These are phyloP conservation scores for Fraxinus floribunda DNA, from an alignment of 305 asterid genomes.

Conservation along the genomic window DNA sequence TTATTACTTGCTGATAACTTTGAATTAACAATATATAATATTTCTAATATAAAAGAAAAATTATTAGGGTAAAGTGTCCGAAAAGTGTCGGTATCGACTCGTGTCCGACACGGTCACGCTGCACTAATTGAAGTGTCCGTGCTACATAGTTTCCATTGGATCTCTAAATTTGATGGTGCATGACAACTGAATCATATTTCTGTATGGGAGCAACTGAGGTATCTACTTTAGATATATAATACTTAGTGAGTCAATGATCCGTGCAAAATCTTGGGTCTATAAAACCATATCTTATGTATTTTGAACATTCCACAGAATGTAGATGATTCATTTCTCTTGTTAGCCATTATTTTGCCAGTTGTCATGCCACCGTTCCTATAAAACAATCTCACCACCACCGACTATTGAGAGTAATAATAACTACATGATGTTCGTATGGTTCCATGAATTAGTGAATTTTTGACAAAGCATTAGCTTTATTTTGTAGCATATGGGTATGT, in stretches of 20 bases:
- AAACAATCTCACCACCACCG: neutral
- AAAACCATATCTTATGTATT: neutral
- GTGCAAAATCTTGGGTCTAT: neutral
- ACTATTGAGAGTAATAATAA: neutral
- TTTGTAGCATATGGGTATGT: neutral
- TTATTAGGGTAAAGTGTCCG: no score
- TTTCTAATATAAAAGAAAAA: no score
- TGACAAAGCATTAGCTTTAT: neutral
- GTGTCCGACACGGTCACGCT: no score
- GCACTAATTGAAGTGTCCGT: no score
- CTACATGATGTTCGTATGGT: neutral
- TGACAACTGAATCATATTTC: constrained; percentile 5
- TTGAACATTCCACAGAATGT: neutral
- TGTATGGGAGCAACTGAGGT: neutral
- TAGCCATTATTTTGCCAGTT: neutral
- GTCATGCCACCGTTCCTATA: neutral
- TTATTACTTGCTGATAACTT: no score
- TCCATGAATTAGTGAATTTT: neutral
- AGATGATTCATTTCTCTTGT: neutral
- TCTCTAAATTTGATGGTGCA: neutral
- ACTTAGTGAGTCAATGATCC: neutral
- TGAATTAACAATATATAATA: no score
- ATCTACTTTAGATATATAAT: neutral
- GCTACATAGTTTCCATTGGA: neutral
- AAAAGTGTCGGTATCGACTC: no score